Evolutionary conservation across 345 rosid genomes (phyloP).

Genomic region (Limnanthes douglasii): DNA sequence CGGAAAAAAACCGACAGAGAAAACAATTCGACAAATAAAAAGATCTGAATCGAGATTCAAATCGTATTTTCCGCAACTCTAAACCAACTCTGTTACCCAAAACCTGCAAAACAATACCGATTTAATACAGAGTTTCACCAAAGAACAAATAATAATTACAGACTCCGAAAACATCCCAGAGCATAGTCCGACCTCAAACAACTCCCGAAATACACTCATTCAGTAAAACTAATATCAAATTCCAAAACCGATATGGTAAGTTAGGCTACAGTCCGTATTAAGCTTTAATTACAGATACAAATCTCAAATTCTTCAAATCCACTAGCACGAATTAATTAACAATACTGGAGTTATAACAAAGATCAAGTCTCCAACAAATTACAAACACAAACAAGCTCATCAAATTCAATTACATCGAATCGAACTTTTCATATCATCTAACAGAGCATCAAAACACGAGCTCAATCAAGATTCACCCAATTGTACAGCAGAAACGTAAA

Average conservation of each 20-base stretch:
- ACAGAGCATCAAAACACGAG: not conserved
- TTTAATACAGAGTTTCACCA: slow-evolving; percentile 2
- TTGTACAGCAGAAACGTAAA: too few relatives aligned
- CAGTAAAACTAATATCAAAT: not conserved
- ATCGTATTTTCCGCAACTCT: not conserved
- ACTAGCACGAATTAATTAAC: not conserved
- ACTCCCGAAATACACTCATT: not conserved
- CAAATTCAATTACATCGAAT: not conserved
- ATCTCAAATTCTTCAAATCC: not conserved
- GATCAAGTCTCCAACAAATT: too few relatives aligned
- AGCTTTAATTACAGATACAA: not conserved
- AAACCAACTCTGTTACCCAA: slow-evolving; percentile 24
- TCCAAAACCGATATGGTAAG: too few relatives aligned
- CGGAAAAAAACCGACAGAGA: slow-evolving; percentile 10
- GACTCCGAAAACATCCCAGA: slow-evolving; percentile 3
- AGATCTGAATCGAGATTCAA: slow-evolving; percentile 16
- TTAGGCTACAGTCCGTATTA: too few relatives aligned
- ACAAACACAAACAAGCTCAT: not conserved
- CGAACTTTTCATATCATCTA: too few relatives aligned
- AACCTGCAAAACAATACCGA: slow-evolving; percentile 36
- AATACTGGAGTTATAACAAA: not conserved
- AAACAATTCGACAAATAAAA: not conserved
- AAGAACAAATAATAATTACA: slow-evolving; percentile 8
- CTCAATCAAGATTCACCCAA: too few relatives aligned
- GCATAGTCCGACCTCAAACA: slow-evolving; percentile 1